Conservation (phyloP, 495 filamentous ascomycete genomes). For the Durotheca rogersii region DNA sequence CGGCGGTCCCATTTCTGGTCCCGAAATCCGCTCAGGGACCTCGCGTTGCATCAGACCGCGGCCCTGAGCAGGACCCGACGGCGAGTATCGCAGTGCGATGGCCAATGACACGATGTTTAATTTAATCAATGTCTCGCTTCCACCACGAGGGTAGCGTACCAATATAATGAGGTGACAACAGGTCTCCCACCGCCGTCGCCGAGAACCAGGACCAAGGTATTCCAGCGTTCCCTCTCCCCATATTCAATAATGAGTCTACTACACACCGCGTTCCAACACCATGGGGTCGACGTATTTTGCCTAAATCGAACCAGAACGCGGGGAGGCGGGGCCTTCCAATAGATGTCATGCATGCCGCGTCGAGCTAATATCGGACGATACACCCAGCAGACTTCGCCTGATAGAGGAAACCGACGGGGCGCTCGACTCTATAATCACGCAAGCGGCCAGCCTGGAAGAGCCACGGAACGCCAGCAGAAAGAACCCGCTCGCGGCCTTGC, state of each 20-base stretch:
- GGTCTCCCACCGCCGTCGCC: not conserved
- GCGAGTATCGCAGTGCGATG: not conserved
- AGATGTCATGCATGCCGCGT: slow-evolving; percentile 6
- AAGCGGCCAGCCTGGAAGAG: too few relatives aligned
- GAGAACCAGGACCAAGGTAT: not conserved
- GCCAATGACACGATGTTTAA: not conserved
- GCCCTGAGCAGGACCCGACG: too few relatives aligned
- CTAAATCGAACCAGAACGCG: slow-evolving; percentile 23
- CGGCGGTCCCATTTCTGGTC: too few relatives aligned
- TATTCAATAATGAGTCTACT: not conserved
- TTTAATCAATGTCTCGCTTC: not conserved
- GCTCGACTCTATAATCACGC: too few relatives aligned
- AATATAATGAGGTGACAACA: not conserved
- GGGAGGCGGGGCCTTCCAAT: slow-evolving; percentile 15
- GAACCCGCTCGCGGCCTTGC: too few relatives aligned
- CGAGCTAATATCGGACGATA: slow-evolving; percentile 1
- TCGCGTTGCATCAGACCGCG: too few relatives aligned
- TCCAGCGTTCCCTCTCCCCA: slow-evolving; percentile 5
- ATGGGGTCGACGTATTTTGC: slow-evolving; percentile 14
- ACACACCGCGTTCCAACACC: slow-evolving; percentile 3
- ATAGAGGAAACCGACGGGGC: not conserved
- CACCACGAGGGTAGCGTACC: not conserved
- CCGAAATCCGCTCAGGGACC: too few relatives aligned
- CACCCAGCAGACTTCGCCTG: not conserved
- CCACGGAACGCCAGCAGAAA: not conserved